Evolutionary conservation across 2,329 filamentous ascomycete genomes (phyloP).

Genomic region (Cryphonectria japonica): DNA sequence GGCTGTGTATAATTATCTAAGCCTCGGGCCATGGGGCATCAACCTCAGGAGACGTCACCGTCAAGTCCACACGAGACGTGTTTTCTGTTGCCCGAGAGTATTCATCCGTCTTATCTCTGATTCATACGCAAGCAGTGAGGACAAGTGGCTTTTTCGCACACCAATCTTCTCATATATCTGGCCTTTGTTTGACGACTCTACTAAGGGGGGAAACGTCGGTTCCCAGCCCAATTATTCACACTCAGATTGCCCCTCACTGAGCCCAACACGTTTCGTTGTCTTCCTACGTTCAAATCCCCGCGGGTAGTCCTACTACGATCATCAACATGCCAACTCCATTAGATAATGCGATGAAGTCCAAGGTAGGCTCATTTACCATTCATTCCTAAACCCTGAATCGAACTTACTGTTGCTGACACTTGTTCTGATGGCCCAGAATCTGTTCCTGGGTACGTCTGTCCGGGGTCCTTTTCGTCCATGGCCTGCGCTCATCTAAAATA

Average conservation of each 20-base stretch:
- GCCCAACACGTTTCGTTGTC: neutral
- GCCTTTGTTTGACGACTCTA: neutral
- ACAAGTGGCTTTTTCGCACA: slow-evolving; percentile 21
- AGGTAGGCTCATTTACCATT: slow-evolving; percentile 51
- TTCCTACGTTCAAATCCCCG: neutral
- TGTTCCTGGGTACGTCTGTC: slow-evolving; percentile 64
- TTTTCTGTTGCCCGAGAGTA: slow-evolving; percentile 2
- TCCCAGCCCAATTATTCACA: neutral
- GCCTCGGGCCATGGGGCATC: neutral
- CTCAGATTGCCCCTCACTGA: neutral
- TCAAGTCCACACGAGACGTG: neutral
- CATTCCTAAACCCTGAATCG: slow-evolving; percentile 4
- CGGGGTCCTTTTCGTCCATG: neutral
- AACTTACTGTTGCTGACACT: neutral
- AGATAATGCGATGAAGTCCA: slow-evolving; percentile 71
- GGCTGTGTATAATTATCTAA: slow-evolving; percentile 18
- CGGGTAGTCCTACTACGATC: neutral
- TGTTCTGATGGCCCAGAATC: slow-evolving; percentile 54
- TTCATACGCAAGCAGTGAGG: neutral
- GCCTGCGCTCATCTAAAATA: neutral
- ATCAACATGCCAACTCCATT: slow-evolving; percentile 68
- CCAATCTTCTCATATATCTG: neutral
- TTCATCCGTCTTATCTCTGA: slow-evolving; percentile 15
- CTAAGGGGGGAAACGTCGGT: neutral
- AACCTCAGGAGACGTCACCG: slow-evolving; percentile 23